Base-by-base conservation (phyloP, 2,329 filamentous ascomycete genomes). In the Exophiala sp. region DNA sequence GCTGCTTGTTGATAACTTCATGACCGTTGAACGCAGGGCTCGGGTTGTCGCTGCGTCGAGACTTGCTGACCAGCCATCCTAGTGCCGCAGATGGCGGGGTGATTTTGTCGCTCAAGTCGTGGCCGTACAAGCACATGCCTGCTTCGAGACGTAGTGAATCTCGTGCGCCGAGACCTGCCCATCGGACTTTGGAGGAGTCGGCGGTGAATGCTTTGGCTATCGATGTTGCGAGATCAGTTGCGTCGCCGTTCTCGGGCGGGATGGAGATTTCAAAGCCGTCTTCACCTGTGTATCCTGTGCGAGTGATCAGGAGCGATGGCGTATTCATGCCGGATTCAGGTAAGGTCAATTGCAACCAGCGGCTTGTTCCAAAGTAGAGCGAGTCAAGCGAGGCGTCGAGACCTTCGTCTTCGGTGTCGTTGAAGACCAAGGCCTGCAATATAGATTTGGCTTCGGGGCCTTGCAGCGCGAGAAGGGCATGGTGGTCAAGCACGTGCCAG, bases 61-160 rank as follows among this genome's bases (percentile, higher is more conserved):
- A 83, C 68, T 90, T 91, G 60, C 88, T 86, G 56, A 99, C 85
- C 66, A 96, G 82, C 92, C 94, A 99, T 56, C 78, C 78, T 0
- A 89, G 73, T 1, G 76, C 78, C 1, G 81, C 86, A 67, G 84
- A 81, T 3, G 87, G 83, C 1, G 86, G 86, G 1, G 86, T 88
- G 9, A 82, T 87, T 0, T 76, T 76, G 54, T 96, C 92, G 69
- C 95, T 85, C 35, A 99, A 82, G 71, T 99, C 94, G 74, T 97
- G 90, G n/a, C 94, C 94, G 74, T 99, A 99, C n/a, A 99, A 81
- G 72, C 94, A 99, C 92, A 99, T 95, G 57, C 94, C 94, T 0
- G 94, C 94, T 75, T 99, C 94, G 29, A 99, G 84, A 43, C 94
- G 86, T 55, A 99, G 83, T 58, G 88, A 95, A 72, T 99, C 94